These are phyloP conservation scores for Pleurotus sapidus DNA, from an alignment of 768 basidiomycete genomes.

Conservation along the genomic window DNA sequence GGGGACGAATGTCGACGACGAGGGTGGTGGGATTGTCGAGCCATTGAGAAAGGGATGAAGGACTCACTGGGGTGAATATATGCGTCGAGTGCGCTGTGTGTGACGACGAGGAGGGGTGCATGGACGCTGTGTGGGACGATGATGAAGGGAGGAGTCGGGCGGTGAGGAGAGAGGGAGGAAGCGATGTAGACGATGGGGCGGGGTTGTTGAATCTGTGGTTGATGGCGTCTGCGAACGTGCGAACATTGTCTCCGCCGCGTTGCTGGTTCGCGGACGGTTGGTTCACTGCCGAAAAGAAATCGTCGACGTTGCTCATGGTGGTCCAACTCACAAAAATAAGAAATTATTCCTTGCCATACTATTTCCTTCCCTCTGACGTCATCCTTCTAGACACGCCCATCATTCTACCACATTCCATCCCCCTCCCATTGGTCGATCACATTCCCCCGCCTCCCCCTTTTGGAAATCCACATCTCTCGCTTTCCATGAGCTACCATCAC, in stretches of 20 bases:
- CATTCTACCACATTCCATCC: conserved; percentile 2
- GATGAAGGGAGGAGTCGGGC: background rate
- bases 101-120: background rate
- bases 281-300: conserved; percentile 5
- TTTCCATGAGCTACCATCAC: background rate
- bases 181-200: background rate
- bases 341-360: background rate
- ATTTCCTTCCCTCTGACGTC: background rate
- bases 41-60: conserved; percentile 24
- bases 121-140: background rate
- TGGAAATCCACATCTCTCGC: background rate
- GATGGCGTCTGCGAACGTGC: conserved; percentile 6
- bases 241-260: background rate
- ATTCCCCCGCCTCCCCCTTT: background rate
- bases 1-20: conserved; percentile 86
- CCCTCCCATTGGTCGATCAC: background rate
- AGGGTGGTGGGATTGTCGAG: conserved; percentile 42
- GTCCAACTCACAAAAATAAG: background rate
- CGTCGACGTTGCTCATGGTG: background rate
- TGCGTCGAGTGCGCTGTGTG: background rate
- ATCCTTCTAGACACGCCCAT: background rate
- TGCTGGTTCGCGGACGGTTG: background rate
- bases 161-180: background rate
- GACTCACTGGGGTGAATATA: conserved; percentile 20
- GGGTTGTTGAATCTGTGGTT: background rate